Evolutionary conservation across 371 early-diverging fungal genomes (phyloP), one percentile per base, ranked within the genome.

Genomic region (Batkoa obscura): DNA sequence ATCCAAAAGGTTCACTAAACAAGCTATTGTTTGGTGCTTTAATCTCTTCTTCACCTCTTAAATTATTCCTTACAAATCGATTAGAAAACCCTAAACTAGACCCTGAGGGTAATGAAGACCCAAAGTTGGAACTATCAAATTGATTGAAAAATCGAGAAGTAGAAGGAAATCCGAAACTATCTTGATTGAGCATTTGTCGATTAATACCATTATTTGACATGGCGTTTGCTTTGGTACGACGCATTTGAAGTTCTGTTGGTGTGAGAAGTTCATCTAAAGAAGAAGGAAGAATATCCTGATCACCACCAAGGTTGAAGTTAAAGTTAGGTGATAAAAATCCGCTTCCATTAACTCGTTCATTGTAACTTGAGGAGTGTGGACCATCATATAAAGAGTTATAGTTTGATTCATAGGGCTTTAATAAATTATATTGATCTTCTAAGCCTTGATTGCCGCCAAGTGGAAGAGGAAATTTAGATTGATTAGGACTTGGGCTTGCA

Each of bases 1-100:
- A 88, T n/a, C 83, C 84, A 8, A 9, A 17, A 8, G 53, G 39
- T 8, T 53, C 39, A 38, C 35, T 37, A 12, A 39, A 53, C 23
- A 37, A 39, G 5, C 53, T 39, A 10, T 45, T 45, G 45, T 45
- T 45, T 5, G 39, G 53, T 36, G 15, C 17, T 8, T 8, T 12
- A 12, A n/a, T 38, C 32, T 3, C 42, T 12, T 41, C n/a, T 10
- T 9, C 23, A 30, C 8, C 48, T 30, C 30, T 39, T 13, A 15
- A 17, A 4, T 38, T 30, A n/a, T 53, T 10, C 6, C 12, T n/a
- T 10, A 15, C 39, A 23, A 30, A 39, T 6, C 53, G 53, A 9
- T 53, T 39, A 17, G 53, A 38, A 34, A 53, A 15, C 30, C 53
- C 53, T n/a, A 53, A 39, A 30, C 53, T 53, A n/a, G 53, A 53